Percentiles rank a stretch among this genome's conserved stretches.
These are phyloP conservation scores for Kentomonas sorsogonicus DNA, from an alignment of 208 protist species.

Conservation along the genomic window DNA sequence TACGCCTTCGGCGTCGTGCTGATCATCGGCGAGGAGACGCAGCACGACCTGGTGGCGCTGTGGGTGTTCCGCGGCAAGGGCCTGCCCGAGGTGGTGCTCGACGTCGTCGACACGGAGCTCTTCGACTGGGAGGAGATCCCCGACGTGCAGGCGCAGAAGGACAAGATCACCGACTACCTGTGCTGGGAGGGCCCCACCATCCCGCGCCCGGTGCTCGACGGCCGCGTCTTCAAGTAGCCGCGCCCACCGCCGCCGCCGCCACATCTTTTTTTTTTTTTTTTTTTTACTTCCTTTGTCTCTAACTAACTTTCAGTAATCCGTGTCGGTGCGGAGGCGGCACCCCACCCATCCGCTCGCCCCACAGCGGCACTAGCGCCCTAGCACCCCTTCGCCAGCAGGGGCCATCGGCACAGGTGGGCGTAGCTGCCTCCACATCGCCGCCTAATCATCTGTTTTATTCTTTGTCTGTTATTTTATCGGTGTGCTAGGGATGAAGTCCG, in stretches of 20 bases:
- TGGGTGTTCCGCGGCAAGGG: conserved; percentile 81
- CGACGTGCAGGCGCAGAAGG: conserved; percentile 59
- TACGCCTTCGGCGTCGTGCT: conserved; percentile 78
- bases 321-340: too few species aligned
- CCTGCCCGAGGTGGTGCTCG: conserved; percentile 70
- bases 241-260: too few species aligned
- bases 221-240: conserved; percentile 68
- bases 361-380: too few species aligned
- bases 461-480: too few species aligned
- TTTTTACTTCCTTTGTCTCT: conserved; percentile 12
- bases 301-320: neutral
- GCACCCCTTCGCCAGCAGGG: too few species aligned
- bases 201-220: conserved; percentile 66
- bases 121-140: conserved; percentile 69
- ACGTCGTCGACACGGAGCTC: conserved; percentile 75
- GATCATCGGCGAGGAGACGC: conserved; percentile 67
- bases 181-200: conserved; percentile 82
- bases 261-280: conserved; percentile 14
- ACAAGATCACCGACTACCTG: conserved; percentile 74
- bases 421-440: too few species aligned
- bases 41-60: conserved; percentile 67
- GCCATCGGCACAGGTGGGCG: too few species aligned
- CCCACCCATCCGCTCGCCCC: too few species aligned
- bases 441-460: too few species aligned
- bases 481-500: too few species aligned